Percentiles rank a stretch among this genome's conserved stretches.
phyloP scores from a whole-genome alignment of 805 yeast species.

The Wickerhamiella domercqiae region DNA sequence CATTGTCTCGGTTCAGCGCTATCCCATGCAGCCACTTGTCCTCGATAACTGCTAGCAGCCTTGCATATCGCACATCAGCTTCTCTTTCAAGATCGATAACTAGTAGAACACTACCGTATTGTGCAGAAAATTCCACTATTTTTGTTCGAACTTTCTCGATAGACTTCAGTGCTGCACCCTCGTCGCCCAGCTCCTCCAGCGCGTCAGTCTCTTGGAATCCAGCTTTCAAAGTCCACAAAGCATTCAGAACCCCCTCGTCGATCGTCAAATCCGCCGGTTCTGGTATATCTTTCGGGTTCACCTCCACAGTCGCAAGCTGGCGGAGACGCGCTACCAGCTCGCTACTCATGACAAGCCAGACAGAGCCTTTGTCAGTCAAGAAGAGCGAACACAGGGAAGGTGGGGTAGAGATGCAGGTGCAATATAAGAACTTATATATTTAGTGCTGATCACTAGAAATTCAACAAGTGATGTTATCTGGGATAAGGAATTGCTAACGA shows the following conservation, averaged over 20 bases:
- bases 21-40: slow-evolving; percentile 1
- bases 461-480: no score
- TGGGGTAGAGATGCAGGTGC: no score
- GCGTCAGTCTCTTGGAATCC: slow-evolving; percentile 5
- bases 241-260: slow-evolving; percentile 1
- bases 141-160: background rate
- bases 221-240: slow-evolving; percentile 6
- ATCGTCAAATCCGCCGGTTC: background rate
- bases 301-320: background rate
- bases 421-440: no score
- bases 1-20: no score
- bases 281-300: background rate
- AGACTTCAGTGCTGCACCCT: slow-evolving; percentile 1
- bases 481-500: no score
- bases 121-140: background rate
- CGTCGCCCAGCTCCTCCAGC: slow-evolving; percentile 1
- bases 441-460: no score
- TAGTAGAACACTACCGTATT: background rate
- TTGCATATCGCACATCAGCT: background rate
- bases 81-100: slow-evolving; percentile 2
- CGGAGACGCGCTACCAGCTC: background rate
- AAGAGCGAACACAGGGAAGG: no score
- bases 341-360: background rate
- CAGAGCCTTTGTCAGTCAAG: no score
- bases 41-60: background rate